Conservation (phyloP, 2,329 filamentous ascomycete species). For the Fusarium begoniae region DNA sequence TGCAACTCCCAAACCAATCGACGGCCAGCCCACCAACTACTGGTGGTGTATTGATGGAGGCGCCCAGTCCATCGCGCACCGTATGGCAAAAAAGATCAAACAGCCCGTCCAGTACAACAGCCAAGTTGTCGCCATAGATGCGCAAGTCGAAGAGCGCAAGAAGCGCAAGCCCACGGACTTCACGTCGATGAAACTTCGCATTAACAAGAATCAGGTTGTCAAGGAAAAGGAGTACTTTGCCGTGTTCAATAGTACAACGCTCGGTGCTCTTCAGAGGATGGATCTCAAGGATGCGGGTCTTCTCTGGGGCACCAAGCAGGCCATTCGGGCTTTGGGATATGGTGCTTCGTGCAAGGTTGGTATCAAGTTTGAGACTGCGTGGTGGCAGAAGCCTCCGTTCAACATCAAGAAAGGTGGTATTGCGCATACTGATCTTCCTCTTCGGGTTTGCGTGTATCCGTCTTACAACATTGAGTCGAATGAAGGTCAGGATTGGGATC, state of each 20-base stretch:
- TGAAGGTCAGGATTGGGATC: not conserved
- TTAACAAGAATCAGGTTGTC: not conserved
- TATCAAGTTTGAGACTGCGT: conserved; percentile 48
- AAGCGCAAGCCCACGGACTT: not conserved
- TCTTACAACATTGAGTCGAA: conserved; percentile 40
- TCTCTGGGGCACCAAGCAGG: conserved; percentile 42
- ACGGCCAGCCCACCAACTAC: not conserved
- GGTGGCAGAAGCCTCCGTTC: conserved; percentile 31
- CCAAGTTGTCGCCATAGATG: conserved; percentile 23
- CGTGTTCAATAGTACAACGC: conserved; percentile 30
- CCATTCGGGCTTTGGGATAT: conserved; percentile 45
- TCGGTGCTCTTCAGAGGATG: conserved; percentile 29
- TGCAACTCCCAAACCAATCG: not conserved
- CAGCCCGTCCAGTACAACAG: conserved; percentile 13
- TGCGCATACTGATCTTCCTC: conserved; percentile 41
- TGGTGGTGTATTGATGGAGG: conserved; percentile 38
- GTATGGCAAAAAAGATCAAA: conserved; percentile 19
- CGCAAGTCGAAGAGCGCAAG: not conserved
- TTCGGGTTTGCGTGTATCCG: conserved; percentile 46
- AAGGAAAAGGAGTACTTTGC: conserved; percentile 29
- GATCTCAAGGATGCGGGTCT: conserved; percentile 39
- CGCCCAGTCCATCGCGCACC: conserved; percentile 10
- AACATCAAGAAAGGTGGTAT: conserved; percentile 20
- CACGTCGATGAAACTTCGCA: conserved; percentile 5
- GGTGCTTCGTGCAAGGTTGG: conserved; percentile 45